Base-by-base conservation (phyloP, 2,329 filamentous ascomycete genomes). In the Epichloe bromicola region DNA sequence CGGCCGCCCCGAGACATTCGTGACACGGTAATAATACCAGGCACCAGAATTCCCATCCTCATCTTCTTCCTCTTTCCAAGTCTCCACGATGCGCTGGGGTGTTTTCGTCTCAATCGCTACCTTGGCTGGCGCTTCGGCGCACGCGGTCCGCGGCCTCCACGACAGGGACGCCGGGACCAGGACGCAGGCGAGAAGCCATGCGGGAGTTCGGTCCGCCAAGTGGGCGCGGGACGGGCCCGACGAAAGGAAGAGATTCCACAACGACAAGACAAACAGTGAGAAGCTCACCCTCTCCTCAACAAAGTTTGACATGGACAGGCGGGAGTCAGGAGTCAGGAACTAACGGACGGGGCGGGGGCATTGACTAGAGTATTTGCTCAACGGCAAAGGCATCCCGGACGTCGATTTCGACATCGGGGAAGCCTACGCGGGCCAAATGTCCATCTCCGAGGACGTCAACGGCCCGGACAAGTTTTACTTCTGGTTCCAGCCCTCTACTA, bases 371-470 rank as follows among this genome's bases (percentile, higher is more conserved):
- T 83, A 78, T 55, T 72, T 70, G 43, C 74, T 83, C 49, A 78
- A 85, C 60, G 78, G 82, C 33, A 74, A 70, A 2, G 71, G 68
- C 2, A 73, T 85, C 51, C 83, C 82, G 2, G 79, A 83, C 23
- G 79, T 86, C 4, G 64, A 75, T 47, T 86, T 83, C 56, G 80
- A 86, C 54, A 69, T 83, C 51, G 72, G 73, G 51, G 77, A 81
- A 63, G 77, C 73, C 0, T 80, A 80, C 59, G 70, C 77, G 41
- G 78, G 78, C 23, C 65, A 78, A 39, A 63, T 81, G 19, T 76
- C 78, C 10, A 79, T 80, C 53, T 63, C 57, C 15, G 72, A 74
- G 4, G 61, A 67, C 48, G 58, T 66, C 0, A 60, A 74, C 39
- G 64, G 64, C 40, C 57, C 52, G 4, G 60, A 65, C 23, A 64